Conservation (phyloP, 176 grass and related monocot genomes). For the Stipa capillata region DNA sequence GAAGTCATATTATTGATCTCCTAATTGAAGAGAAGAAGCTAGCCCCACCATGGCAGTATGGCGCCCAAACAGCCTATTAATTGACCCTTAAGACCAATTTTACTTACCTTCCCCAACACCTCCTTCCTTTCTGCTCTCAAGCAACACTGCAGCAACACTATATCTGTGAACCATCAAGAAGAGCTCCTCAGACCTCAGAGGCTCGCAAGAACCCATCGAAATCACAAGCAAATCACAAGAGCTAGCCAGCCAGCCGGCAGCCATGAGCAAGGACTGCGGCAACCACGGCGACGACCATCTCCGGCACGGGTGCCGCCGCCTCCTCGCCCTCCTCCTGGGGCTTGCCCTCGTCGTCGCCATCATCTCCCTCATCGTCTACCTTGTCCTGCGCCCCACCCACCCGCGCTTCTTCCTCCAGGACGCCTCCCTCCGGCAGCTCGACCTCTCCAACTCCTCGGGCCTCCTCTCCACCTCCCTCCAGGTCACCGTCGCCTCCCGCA, state of each 20-base stretch:
- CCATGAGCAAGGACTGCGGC: constrained; percentile 50
- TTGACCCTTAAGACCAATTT: background rate
- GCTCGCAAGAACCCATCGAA: background rate
- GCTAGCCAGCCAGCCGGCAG: background rate
- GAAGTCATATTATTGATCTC: too few relatives aligned
- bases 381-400: constrained; percentile 42
- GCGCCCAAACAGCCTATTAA: too few relatives aligned
- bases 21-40: too few relatives aligned
- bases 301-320: background rate
- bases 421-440: too few relatives aligned
- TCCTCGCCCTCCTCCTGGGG: background rate
- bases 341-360: constrained; percentile 21
- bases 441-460: constrained; percentile 31
- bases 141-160: background rate
- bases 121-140: too few relatives aligned
- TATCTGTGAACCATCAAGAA: background rate
- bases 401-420: constrained; percentile 55
- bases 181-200: too few relatives aligned
- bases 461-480: constrained; percentile 39
- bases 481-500: too few relatives aligned
- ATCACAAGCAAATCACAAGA: too few relatives aligned
- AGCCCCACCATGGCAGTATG: background rate
- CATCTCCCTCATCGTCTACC: constrained; percentile 41
- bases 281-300: constrained; percentile 40
- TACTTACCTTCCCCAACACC: background rate